These are phyloP conservation scores for Prunus armeniaca DNA, from an alignment of 306 rosid genomes.

Conservation along the genomic window DNA sequence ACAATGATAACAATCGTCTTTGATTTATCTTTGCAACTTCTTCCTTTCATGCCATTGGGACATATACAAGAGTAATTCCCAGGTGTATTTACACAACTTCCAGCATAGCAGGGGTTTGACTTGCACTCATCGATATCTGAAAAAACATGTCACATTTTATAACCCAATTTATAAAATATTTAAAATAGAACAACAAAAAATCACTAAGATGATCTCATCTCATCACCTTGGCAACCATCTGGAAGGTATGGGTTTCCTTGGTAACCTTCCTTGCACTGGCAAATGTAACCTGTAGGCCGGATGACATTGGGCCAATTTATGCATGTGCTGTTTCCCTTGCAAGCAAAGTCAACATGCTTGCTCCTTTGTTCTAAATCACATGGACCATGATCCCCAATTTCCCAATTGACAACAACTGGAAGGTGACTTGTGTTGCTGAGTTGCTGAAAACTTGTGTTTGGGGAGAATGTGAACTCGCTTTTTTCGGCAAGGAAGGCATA, in stretches of 20 bases:
- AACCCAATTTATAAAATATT: no score
- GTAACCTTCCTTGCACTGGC: not conserved
- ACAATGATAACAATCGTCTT: no score
- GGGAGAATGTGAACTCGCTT: not conserved
- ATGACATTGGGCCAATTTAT: not conserved
- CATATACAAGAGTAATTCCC: not conserved
- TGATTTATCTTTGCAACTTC: not conserved
- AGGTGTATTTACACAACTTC: not conserved
- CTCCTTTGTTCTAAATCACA: not conserved
- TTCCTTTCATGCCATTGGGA: no score
- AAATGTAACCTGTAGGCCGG: not conserved
- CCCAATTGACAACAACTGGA: not conserved
- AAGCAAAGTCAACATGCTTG: not conserved
- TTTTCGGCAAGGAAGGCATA: not conserved
- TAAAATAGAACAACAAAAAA: no score
- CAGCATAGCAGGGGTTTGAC: not conserved
- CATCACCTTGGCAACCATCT: not conserved
- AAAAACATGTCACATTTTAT: not conserved
- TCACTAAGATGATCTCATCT: no score
- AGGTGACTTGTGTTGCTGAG: not conserved
- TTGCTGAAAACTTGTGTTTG: not conserved
- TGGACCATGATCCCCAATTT: not conserved
- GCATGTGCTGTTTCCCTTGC: not conserved
- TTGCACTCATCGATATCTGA: not conserved
- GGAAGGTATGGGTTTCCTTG: not conserved